Percentiles rank a stretch among this genome's conserved stretches.
phyloP scores from a whole-genome alignment of 1,284 basidiomycete species.

The Ganoderma boninense region DNA sequence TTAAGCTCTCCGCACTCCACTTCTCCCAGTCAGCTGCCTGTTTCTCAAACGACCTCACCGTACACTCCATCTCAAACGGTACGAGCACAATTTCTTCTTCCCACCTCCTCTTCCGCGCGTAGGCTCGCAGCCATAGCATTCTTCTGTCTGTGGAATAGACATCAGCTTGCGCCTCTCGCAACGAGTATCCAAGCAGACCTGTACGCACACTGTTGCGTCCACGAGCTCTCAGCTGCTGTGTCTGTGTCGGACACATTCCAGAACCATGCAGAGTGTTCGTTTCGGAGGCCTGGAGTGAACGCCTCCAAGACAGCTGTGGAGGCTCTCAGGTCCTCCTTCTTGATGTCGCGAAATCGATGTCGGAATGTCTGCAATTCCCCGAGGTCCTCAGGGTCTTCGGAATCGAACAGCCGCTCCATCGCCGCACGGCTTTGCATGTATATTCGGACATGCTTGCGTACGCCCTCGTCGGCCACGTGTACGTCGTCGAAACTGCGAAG shows the following conservation, averaged over 20 bases:
- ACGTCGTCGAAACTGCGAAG: constrained; percentile 10
- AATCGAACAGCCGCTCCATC: neutral
- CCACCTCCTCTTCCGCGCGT: constrained; percentile 4
- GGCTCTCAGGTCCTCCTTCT: neutral
- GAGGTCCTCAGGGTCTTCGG: neutral
- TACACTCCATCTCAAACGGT: constrained; percentile 13
- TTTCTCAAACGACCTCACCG: neutral
- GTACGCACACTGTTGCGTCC: neutral
- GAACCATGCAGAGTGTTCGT: constrained; percentile 6
- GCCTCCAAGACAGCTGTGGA: neutral
- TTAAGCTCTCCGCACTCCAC: neutral
- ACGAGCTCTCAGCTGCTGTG: neutral
- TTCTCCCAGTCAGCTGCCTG: neutral
- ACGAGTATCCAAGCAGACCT: too few species aligned
- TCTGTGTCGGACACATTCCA: constrained; percentile 7
- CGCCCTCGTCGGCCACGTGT: neutral
- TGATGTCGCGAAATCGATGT: neutral
- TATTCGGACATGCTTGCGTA: constrained; percentile 1
- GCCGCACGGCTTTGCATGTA: neutral
- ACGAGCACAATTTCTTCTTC: constrained; percentile 4
- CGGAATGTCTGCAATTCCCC: neutral
- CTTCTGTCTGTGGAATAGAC: neutral
- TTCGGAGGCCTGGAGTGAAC: neutral
- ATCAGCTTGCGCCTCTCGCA: too few species aligned
- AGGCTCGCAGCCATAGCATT: constrained; percentile 1